Base-by-base conservation (phyloP, 441 rosid genomes). In the Pelargonium fulgidum region DNA sequence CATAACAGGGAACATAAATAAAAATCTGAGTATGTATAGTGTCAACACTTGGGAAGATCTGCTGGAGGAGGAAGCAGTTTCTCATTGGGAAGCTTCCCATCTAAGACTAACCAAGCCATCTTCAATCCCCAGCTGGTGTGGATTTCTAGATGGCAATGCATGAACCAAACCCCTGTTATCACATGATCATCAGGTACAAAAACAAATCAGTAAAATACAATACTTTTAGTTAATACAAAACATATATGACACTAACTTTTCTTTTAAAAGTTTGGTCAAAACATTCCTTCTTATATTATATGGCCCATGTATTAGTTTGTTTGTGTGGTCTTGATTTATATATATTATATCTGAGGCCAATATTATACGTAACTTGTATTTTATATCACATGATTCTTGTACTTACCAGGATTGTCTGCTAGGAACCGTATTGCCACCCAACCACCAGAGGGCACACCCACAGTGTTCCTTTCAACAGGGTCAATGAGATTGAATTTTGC, bases 401-500 rank as follows among this genome's bases (percentile, higher is more conserved):
- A 50, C 61, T 54, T 56, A 56, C 94, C 90, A 67, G 94, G 89
- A 75, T 86, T 89, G 70, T 89, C 82, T 12, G 90, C 94, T 68
- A 78, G 68, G 45, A 87, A 85, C 5, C 92, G 84, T 45, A 84
- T 77, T 39, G 89, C 90, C 7, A 82, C 84, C 89, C 92, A 89
- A 12, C 95, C 92, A 41, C 87, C 89, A 0, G 87, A 81, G 14
- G 92, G 95, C 65, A 87, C 92, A 3, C 85, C 87, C 0, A 84
- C 84, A 0, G 90, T 85, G 62, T 89, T 89, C 17, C 82, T 81
- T 77, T 85, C 87, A 72, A 82, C 59, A 0, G 95, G 92, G 70
- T 89, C 90, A 47, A 83, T 72, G 56, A 89, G 63, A 70, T 89
- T 89, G 48, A 78, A 85, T 3, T 83, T 87, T 8, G 79, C 79